A percentile compares a stretch with the other conserved stretches of the same genome.
Evolutionary conservation across 306 rosid genomes (phyloP).

Genomic region (Castanea mollissima): DNA sequence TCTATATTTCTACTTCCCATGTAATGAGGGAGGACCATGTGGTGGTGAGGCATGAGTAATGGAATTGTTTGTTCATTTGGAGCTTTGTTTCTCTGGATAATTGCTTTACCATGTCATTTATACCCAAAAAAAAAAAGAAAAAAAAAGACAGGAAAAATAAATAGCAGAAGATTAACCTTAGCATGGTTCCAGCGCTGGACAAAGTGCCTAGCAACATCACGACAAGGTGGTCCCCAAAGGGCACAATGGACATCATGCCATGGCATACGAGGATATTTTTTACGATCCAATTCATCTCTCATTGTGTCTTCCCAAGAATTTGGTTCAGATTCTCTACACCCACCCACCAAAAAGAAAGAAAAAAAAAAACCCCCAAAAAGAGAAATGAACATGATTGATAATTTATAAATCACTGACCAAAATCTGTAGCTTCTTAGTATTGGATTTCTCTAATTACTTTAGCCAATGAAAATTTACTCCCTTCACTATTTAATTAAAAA

Average conservation of each 20-base stretch:
- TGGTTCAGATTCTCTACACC: slow-evolving; percentile 90
- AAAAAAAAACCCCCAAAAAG: slow-evolving; percentile 9
- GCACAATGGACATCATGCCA: slow-evolving; percentile 99
- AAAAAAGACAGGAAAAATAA: slow-evolving; percentile 1
- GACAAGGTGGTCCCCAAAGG: slow-evolving; percentile 99
- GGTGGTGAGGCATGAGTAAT: slow-evolving; percentile 96
- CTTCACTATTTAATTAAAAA: too few species aligned
- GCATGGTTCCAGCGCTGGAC: slow-evolving; percentile 99
- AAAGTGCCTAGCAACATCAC: slow-evolving; percentile 95
- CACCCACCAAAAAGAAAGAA: neutral
- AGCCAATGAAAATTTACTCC: too few species aligned
- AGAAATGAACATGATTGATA: neutral
- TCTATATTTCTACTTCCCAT: slow-evolving; percentile 64
- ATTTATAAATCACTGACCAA: neutral
- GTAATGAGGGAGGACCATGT: slow-evolving; percentile 99
- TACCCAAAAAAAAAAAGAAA: neutral
- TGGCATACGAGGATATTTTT: slow-evolving; percentile 93
- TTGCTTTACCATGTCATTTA: slow-evolving; percentile 6
- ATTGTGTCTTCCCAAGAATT: slow-evolving; percentile 98
- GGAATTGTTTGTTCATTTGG: slow-evolving; percentile 89
- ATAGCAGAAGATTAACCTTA: slow-evolving; percentile 51
- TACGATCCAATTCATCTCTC: slow-evolving; percentile 96
- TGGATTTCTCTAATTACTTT: too few species aligned
- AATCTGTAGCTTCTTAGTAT: neutral
- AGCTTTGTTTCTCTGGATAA: slow-evolving; percentile 91